Base-by-base conservation (phyloP, 176 grass and related monocot genomes). In the Carex pumila region DNA sequence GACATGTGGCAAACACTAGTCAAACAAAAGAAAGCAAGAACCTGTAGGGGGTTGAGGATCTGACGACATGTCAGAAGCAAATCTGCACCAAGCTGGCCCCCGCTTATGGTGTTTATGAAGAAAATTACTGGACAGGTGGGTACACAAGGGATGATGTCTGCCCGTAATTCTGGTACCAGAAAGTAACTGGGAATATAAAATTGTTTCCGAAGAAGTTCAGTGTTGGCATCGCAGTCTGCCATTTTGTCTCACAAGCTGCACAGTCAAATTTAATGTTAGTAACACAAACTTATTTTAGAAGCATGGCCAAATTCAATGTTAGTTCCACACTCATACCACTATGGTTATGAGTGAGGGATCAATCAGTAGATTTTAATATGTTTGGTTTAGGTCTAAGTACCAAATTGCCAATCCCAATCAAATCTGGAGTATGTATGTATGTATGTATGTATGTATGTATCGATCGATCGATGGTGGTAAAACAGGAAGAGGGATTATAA, bases 71-170 rank as follows among this genome's bases (percentile, higher is more conserved):
- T 92, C 39, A 83, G 85, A 86, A 99, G 89, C 56, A 99, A 85
- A 74, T 85, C 61, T 67, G 71, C 71, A 67, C 96, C 96, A 65
- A 95, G 90, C 74, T 99, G 96, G 5, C 96, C 96, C 53, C 96
- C 93, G 21, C 96, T 95, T 89, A 72, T 92, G 54, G 93, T 88
- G 83, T 95, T 99, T 80, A 99, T 89, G 82, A 99, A 99, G 88
- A 95, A 87, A 65, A 99, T 86, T 30, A 99, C 87, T 67, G 96
- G 96, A 87, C 88, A 99, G 41, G 21, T 90, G 3, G 96, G 96
- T 79, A 84, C 64, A 29, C 68, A 74, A 86, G 88, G 86, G 84
- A 88, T 66, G 14, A 80, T 84, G 61, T 88, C 90, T 10, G 22
- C 25, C 22, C 85, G 78, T 58, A 49, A 79, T 29, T 92, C 93